Evolutionary conservation across 176 grass and related monocot species (phyloP), one percentile per base, ranked within the genome.

Genomic region (Bothriochloa decipiens): DNA sequence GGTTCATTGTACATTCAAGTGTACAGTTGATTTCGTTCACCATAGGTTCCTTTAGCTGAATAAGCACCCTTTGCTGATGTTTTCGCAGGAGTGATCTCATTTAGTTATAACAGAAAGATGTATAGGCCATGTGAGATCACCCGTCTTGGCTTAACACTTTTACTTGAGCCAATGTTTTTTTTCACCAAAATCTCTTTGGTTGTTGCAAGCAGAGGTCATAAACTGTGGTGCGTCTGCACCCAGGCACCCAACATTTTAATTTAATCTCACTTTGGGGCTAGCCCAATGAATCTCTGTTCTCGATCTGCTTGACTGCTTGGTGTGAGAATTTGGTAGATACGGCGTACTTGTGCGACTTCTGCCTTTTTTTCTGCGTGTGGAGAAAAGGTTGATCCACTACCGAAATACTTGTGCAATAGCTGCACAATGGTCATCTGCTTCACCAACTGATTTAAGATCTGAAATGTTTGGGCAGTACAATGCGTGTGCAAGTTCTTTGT

Each of bases 1-100:
- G 63, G 32, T 60, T 66, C 53, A 27, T 61, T 92, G 91, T 92
- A 98, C 89, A 94, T 91, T 80, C 29, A 77, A 80, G 68, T 95
- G 92, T 93, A 93, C 90, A 89, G 88, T 79, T 81, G 49, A 23
- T 61, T 69, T 70, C 70, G 3, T 17, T 80, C 78, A 76, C 70
- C 36, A 12, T 85, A 85, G 84, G 45, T 33, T 46, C 67, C 50
- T 71, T 20, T 63, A 57, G 47, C 74, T 26, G 5, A 83, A 92
- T 60, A 83, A 83, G 69, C 69, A 70, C 53, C 68, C 49, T 65
- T n/a, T 5, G 17, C 75, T 76, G 70, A 15, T 0, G 12, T 58
- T 83, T 83, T 55, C 7, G 49, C 83, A 47, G 81, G 16, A 29
- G 70, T 74, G 68, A 53, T 80, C 75, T 75, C 75, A 83, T 68